Base-by-base conservation (phyloP, 2,329 filamentous ascomycete genomes). In the Fusarium sp. region DNA sequence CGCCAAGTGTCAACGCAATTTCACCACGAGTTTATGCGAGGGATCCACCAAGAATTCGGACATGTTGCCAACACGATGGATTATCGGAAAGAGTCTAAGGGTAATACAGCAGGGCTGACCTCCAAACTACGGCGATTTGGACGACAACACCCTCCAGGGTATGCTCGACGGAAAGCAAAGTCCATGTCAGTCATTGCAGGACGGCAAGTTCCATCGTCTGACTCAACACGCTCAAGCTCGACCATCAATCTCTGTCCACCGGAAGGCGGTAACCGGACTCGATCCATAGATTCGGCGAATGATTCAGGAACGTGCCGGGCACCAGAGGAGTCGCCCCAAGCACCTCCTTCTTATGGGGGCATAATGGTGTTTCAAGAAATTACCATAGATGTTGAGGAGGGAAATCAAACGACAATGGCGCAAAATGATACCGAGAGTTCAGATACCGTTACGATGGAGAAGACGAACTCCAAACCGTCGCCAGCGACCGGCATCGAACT, bases 281-380 rank as follows among this genome's bases (percentile, higher is more conserved):
- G 50, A 18, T 62, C 68, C 28, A 53, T 70, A 37, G 62, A 71
- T 44, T 66, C 71, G n/a, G 41, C 37, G 39, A 75, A 51, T 63
- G 73, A 41, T 15, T 34, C 53, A 4, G 40, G 52, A 13, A n/a
- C 57, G 18, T 75, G 74, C 27, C 74, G 73, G 16, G 65, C 67
- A 18, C 52, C 68, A 72, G 76, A 48, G 68, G 74, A 65, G 75
- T 9, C 82, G 27, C 37, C 60, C 12, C 55, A 61, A 37, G 4
- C 62, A 12, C 37, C 64, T 4, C 68, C 73, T 11, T 75, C 73
- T 5, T 76, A 73, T 52, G 87, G 88, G 7, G 88, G 89, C 23
- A 91, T 91, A 74, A 86, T 90, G 81, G 86, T 91, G 7, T 88
- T 87, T 27, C 87, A 89, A 66, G 88, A 91, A 71, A 86, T 91